Evolutionary conservation across 2,329 filamentous ascomycete genomes (phyloP).

Genomic region (Ascocoryne sarcoides): DNA sequence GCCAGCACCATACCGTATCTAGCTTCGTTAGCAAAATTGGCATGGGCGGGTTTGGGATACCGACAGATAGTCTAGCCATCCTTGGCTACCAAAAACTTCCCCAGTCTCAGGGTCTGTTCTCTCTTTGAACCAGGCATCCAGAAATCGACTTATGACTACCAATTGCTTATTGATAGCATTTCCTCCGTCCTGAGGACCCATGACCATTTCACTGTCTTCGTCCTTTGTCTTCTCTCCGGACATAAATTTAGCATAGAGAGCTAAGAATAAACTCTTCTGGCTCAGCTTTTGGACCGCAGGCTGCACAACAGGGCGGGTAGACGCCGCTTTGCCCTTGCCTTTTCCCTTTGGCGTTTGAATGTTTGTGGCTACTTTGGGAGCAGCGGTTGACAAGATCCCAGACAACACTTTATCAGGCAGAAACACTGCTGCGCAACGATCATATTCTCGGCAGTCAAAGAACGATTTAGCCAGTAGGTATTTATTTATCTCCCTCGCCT

Average conservation of each 20-base stretch:
- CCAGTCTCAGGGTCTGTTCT: conserved; percentile 46
- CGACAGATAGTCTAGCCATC: conserved; percentile 83
- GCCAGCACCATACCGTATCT: conserved; percentile 82
- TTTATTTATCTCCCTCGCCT: conserved; percentile 69
- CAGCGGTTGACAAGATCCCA: conserved; percentile 44
- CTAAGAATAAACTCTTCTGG: conserved; percentile 86
- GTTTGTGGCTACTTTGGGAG: conserved; percentile 31
- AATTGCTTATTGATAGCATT: conserved; percentile 80
- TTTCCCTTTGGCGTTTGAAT: conserved; percentile 46
- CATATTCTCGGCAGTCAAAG: conserved; percentile 92
- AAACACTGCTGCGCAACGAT: conserved; percentile 85
- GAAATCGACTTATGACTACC: conserved; percentile 60
- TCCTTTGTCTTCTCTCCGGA: conserved; percentile 94
- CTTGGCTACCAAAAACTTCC: conserved; percentile 58
- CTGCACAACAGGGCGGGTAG: conserved; percentile 24
- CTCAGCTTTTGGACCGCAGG: conserved; percentile 42
- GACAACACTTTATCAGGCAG: conserved; percentile 72
- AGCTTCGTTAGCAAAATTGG: conserved; percentile 11
- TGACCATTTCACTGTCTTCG: conserved; percentile 94
- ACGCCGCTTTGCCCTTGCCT: conserved; percentile 42
- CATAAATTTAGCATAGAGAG: conserved; percentile 84
- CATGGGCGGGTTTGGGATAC: conserved; percentile 18
- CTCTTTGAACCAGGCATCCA: conserved; percentile 74
- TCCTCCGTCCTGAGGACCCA: conserved; percentile 85
- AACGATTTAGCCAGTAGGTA: conserved; percentile 89